A percentile compares a stretch with the other conserved stretches of the same genome.
phyloP scores from a whole-genome alignment of 495 filamentous ascomycete species.

The Cladorrhinum samala region DNA sequence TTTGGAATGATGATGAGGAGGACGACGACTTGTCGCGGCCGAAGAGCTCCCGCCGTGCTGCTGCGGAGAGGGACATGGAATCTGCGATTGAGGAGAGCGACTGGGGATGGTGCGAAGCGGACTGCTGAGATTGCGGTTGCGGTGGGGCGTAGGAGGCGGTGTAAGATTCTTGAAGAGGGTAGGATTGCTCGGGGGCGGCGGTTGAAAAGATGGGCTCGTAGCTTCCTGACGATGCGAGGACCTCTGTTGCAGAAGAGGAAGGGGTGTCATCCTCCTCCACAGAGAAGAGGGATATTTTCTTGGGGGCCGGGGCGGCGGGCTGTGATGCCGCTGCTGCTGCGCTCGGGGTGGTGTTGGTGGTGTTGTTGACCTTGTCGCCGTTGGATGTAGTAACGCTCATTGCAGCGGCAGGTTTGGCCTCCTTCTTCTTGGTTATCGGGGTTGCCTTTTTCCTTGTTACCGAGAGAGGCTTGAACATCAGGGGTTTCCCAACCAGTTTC shows the following conservation, averaged over 20 bases:
- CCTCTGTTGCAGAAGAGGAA: constrained; percentile 1
- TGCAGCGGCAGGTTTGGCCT: background rate
- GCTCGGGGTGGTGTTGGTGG: constrained; percentile 1
- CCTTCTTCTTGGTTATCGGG: constrained; percentile 17
- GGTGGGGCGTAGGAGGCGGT: constrained; percentile 30
- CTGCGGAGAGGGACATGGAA: constrained; percentile 66
- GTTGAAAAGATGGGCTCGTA: constrained; percentile 41
- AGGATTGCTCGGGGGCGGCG: background rate
- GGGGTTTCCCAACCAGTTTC: constrained; percentile 66
- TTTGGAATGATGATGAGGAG: constrained; percentile 4
- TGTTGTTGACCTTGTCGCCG: background rate
- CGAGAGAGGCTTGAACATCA: constrained; percentile 85
- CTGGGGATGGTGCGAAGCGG: background rate
- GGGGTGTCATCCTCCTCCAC: constrained; percentile 29
- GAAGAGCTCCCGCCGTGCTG: constrained; percentile 74
- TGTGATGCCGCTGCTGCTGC: constrained; percentile 2
- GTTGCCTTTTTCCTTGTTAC: constrained; percentile 58
- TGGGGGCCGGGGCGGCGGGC: constrained; percentile 16
- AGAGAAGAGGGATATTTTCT: constrained; percentile 43
- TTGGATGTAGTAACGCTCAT: no score
- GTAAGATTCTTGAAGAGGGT: no score
- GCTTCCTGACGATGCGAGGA: constrained; percentile 17
- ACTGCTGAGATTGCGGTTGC: constrained; percentile 11
- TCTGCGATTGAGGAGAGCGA: constrained; percentile 60
- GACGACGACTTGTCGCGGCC: constrained; percentile 51